Conservation (phyloP, 2,329 filamentous ascomycete genomes). For the Lachnellula occidentalis region DNA sequence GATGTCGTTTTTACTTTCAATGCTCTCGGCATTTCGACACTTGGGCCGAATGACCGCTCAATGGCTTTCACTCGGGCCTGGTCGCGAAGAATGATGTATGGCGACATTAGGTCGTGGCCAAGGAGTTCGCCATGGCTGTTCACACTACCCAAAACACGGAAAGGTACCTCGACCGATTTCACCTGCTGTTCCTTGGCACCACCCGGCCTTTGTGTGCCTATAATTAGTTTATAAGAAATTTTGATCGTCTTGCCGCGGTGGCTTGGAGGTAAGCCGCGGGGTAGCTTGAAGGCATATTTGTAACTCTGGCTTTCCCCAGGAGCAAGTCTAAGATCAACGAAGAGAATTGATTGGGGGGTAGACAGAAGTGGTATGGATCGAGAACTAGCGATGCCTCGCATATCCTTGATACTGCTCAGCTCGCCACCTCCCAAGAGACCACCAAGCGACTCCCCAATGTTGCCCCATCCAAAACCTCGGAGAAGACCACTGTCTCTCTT, state of each 20-base stretch:
- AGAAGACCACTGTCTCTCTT: conserved; percentile 77
- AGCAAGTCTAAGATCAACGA: conserved; percentile 82
- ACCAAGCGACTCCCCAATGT: conserved; percentile 79
- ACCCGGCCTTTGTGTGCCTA: conserved; percentile 84
- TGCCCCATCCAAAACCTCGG: conserved; percentile 80
- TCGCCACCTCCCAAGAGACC: conserved; percentile 83
- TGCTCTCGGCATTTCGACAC: conserved; percentile 7
- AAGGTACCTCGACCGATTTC: conserved; percentile 86
- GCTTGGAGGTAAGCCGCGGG: conserved; percentile 82
- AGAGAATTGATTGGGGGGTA: conserved; percentile 90
- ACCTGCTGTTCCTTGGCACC: conserved; percentile 75
- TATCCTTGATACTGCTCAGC: conserved; percentile 89
- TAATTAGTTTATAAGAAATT: conserved; percentile 82
- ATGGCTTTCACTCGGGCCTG: conserved; percentile 48
- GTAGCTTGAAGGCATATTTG: conserved; percentile 80
- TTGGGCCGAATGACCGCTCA: conserved; percentile 15
- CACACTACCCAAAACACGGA: conserved; percentile 88
- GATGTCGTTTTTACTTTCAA: conserved; percentile 26
- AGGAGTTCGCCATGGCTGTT: conserved; percentile 83
- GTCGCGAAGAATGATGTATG: conserved; percentile 84
- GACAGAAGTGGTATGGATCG: conserved; percentile 88
- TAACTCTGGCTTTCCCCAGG: conserved; percentile 87
- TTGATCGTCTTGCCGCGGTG: conserved; percentile 92
- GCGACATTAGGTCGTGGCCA: conserved; percentile 89
- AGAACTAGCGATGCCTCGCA: conserved; percentile 80